phyloP scores from a whole-genome alignment of 2,329 filamentous ascomycete species.

The Cladophialophora yegresii region DNA sequence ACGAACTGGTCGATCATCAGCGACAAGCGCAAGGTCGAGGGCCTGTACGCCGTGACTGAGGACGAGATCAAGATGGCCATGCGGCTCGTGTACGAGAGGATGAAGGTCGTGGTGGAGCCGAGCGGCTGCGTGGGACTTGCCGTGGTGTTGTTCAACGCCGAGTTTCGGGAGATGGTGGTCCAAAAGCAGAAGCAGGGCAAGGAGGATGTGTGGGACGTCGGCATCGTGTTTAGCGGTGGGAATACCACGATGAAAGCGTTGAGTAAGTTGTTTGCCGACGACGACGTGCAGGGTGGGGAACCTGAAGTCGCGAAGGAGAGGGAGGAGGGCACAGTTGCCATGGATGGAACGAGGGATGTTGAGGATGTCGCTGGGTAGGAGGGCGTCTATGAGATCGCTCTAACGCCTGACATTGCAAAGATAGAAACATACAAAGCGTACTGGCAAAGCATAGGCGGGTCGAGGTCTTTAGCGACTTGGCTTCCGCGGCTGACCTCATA shows the following conservation, averaged over 20 bases:
- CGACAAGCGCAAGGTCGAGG: conserved; percentile 67
- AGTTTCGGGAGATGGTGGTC: conserved; percentile 68
- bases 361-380: conserved; percentile 34
- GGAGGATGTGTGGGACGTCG: conserved; percentile 70
- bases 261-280: conserved; percentile 53
- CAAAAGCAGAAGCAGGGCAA: conserved; percentile 60
- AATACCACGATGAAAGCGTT: conserved; percentile 66
- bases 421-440: background rate
- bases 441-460: too few species aligned
- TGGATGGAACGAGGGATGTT: conserved; percentile 30
- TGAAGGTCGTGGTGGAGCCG: conserved; percentile 90
- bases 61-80: conserved; percentile 77
- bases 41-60: conserved; percentile 74
- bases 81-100: conserved; percentile 76
- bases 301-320: conserved; percentile 21
- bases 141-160: conserved; percentile 79
- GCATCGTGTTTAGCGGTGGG: conserved; percentile 63
- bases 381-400: background rate
- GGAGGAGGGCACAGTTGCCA: conserved; percentile 24
- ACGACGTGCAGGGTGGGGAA: background rate
- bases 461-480: background rate
- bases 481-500: background rate
- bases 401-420: background rate
- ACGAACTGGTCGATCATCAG: conserved; percentile 77
- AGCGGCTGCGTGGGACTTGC: conserved; percentile 83